A percentile compares a stretch with the other conserved stretches of the same genome.
phyloP scores from a whole-genome alignment of 108 stramenopile genomes.

The Cyclotella cryptica region DNA sequence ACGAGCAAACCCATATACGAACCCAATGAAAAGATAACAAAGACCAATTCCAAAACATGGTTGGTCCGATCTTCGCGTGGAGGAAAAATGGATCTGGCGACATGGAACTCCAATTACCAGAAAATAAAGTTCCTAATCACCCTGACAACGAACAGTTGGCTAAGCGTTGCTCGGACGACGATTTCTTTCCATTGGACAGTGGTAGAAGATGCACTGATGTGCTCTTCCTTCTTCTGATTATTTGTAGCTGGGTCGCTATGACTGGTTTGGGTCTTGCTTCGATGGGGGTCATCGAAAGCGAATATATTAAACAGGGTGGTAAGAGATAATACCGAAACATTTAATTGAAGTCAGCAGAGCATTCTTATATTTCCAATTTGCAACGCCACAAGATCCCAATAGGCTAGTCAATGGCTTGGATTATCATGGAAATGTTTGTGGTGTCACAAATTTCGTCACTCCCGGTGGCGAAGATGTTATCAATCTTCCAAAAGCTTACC shows the following conservation, averaged over 20 bases:
- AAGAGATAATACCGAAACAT: too few relatives aligned
- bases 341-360: too few relatives aligned
- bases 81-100: not conserved
- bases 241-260: slow-evolving; percentile 61
- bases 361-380: too few relatives aligned
- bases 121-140: not conserved
- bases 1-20: too few relatives aligned
- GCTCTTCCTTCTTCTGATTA: slow-evolving; percentile 30
- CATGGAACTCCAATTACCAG: slow-evolving; percentile 6
- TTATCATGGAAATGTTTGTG: slow-evolving; percentile 78
- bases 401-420: slow-evolving; percentile 54
- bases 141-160: slow-evolving; percentile 24
- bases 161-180: slow-evolving; percentile 4
- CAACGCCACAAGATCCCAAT: not conserved
- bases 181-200: slow-evolving; percentile 42
- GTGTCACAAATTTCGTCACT: slow-evolving; percentile 56
- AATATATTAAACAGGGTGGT: slow-evolving; percentile 49
- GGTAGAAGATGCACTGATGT: slow-evolving; percentile 72
- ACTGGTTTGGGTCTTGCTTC: slow-evolving; percentile 60
- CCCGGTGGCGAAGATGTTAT: slow-evolving; percentile 34
- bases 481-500: slow-evolving; percentile 43
- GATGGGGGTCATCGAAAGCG: slow-evolving; percentile 17
- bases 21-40: too few relatives aligned
- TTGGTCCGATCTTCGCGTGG: not conserved
- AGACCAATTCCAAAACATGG: not conserved